These are phyloP conservation scores for Penicillium bovifimosum DNA, from an alignment of 495 filamentous ascomycete genomes.

Conservation along the genomic window DNA sequence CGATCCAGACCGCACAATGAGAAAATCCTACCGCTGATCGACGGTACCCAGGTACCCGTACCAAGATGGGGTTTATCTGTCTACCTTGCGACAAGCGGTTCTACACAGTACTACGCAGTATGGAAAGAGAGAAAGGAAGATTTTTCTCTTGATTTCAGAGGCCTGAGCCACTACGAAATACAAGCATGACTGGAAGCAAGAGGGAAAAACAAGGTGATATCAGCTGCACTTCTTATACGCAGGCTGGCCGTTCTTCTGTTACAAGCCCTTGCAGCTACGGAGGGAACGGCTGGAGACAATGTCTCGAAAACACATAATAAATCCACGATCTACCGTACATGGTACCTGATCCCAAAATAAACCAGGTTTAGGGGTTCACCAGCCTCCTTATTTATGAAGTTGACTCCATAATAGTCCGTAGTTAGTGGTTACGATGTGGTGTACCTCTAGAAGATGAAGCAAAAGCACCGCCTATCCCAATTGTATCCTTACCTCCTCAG, in stretches of 20 bases:
- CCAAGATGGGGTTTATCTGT: neutral
- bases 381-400: conserved; percentile 1
- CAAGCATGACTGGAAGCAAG: neutral
- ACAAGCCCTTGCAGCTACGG: conserved; percentile 7
- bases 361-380: neutral
- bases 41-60: neutral
- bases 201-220: neutral
- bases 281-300: conserved; percentile 2
- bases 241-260: neutral
- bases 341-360: neutral
- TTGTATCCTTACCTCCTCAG: conserved; percentile 1
- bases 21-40: neutral
- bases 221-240: conserved; percentile 1
- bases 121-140: neutral
- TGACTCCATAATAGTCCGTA: neutral
- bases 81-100: neutral
- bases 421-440: too few relatives aligned
- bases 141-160: neutral
- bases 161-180: neutral
- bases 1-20: conserved; percentile 9
- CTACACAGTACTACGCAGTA: neutral
- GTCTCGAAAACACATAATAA: neutral
- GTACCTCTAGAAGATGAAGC: neutral
- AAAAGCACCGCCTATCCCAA: too few relatives aligned
- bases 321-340: conserved; percentile 2